Evolutionary conservation across 2,329 filamentous ascomycete genomes (phyloP).

Genomic region (Alternaria longipes): DNA sequence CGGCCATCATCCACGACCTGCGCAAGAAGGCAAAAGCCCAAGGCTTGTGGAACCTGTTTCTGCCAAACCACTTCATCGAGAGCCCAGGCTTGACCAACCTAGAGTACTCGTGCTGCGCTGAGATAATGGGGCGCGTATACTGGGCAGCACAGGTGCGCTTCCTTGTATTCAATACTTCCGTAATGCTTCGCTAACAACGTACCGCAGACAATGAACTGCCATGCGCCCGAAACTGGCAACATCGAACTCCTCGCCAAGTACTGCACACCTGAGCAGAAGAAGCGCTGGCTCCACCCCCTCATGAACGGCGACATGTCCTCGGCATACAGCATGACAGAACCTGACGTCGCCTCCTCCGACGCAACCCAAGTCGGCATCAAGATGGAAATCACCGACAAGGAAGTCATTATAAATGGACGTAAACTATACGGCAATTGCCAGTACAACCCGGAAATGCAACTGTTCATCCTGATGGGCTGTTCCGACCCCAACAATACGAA

Average conservation of each 20-base stretch:
- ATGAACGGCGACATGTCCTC: constrained; percentile 60
- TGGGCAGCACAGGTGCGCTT: constrained; percentile 54
- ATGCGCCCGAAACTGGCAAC: constrained; percentile 62
- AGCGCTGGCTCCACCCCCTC: constrained; percentile 60
- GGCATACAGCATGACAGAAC: constrained; percentile 63
- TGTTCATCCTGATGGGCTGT: constrained; percentile 52
- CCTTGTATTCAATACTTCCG: fast-evolving
- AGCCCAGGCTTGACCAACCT: constrained; percentile 58
- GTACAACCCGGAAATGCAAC: constrained; percentile 49
- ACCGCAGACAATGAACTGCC: constrained; percentile 56
- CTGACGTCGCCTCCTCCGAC: constrained; percentile 61
- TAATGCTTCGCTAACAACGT: background rate
- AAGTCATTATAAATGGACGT: constrained; percentile 54
- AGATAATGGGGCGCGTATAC: constrained; percentile 59
- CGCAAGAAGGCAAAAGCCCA: constrained; percentile 54
- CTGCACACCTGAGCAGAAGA: constrained; percentile 60
- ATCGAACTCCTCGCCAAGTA: constrained; percentile 64
- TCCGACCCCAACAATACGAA: constrained; percentile 53
- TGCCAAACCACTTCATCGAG: constrained; percentile 54
- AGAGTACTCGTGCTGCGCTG: constrained; percentile 58
- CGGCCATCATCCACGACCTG: constrained; percentile 54
- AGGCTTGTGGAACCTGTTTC: constrained; percentile 54
- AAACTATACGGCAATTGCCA: constrained; percentile 55
- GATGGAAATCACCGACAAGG: constrained; percentile 50
- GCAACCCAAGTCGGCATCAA: constrained; percentile 58